Evolutionary conservation across 1,284 basidiomycete genomes (phyloP), one percentile per base, ranked within the genome.

Genomic region (Ustilago tritici): DNA sequence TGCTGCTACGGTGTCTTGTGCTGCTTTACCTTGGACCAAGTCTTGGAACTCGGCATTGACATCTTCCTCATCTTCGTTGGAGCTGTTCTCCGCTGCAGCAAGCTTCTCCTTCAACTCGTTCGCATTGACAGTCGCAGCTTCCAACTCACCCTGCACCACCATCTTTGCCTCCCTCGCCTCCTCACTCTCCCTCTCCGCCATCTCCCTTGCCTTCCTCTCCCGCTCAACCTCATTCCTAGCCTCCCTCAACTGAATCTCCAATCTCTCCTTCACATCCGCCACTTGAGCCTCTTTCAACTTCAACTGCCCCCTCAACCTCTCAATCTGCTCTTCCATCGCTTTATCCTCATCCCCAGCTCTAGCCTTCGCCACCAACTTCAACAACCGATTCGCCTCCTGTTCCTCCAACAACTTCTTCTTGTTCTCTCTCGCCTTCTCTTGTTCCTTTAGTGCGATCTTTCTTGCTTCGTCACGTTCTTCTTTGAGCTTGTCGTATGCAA

Each of bases 401-500:
- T 75, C 76, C 43, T 75, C 76, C n/a, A 61, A 19, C 41, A 69
- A 23, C n/a, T 47, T 56, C 17, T 55, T 64, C 28, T 56, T 60
- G 36, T 69, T 62, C 69, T 78, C 69, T 4, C 73, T 59, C 38
- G 75, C 73, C 38, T 65, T 65, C 23, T 79, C 74, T 36, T 70
- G 70, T 57, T 72, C 65, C 56, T 76, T 68, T n/a, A 79, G 53
- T 23, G 73, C 77, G 6, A 68, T 65, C 35, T 34, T 50, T 34
- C 76, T 55, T 2, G 80, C 78, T 35, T 80, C 80, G 53, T 82
- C 80, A 2, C 76, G 53, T 28, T 80, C 80, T 12, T 56, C 55
- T 28, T 70, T 60, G n/a, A 79, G 41, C 63, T 65, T 65, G 35
- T 79, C 75, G 60, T 63, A 77, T 2, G 73, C 70, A 7, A 58